A percentile compares a stretch with the other conserved stretches of the same genome.
Evolutionary conservation across 129 eudicot genomes (phyloP).

Genomic region (Tagetes erecta): DNA sequence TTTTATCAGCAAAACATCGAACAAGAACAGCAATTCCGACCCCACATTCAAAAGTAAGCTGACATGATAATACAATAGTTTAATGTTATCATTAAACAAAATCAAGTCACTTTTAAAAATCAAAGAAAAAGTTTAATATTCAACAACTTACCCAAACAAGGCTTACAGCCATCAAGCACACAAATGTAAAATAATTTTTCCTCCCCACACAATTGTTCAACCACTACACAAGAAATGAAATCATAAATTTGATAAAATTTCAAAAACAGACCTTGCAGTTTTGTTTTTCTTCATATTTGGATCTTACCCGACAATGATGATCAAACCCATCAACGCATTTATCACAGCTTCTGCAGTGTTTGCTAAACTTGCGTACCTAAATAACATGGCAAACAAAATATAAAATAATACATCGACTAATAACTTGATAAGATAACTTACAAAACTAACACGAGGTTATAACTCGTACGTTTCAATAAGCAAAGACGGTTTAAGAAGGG

Average conservation of each 20-base stretch:
- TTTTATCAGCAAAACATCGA: constrained; percentile 77
- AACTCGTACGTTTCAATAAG: neutral
- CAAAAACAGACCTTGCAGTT: neutral
- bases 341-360: constrained; percentile 99
- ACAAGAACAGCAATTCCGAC: constrained; percentile 92
- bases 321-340: constrained; percentile 98
- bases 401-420: neutral
- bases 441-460: neutral
- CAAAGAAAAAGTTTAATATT: neutral
- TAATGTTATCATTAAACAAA: neutral
- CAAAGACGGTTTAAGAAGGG: neutral
- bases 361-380: constrained; percentile 95
- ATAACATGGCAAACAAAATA: constrained; percentile 20
- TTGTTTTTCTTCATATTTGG: neutral
- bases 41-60: constrained; percentile 77
- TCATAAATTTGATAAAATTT: neutral
- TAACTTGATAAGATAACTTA: neutral
- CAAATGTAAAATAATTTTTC: constrained; percentile 76
- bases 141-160: constrained; percentile 78
- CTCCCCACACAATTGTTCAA: constrained; percentile 95
- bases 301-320: constrained; percentile 92
- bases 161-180: constrained; percentile 81
- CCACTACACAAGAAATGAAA: constrained; percentile 57
- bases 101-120: neutral
- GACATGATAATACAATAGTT: constrained; percentile 26